These are phyloP conservation scores for Xylaria hypoxylon DNA, from an alignment of 2,329 filamentous ascomycete species.

Conservation along the genomic window DNA sequence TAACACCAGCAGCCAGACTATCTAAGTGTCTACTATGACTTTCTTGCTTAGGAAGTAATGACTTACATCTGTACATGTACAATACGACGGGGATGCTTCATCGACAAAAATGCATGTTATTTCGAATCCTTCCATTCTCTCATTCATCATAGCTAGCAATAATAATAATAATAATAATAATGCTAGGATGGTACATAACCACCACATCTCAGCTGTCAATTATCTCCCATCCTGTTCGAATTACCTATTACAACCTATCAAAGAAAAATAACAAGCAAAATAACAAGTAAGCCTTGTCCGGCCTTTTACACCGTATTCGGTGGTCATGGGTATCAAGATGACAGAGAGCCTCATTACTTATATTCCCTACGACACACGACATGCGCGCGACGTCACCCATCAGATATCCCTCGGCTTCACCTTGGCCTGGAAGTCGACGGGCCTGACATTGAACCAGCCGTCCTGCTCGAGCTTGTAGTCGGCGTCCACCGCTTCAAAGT, in stretches of 20 bases:
- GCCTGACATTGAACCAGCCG: slow-evolving; percentile 65
- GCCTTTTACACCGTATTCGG: slow-evolving; percentile 5
- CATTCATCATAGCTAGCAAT: too few relatives aligned
- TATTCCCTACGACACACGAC: neutral
- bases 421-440: slow-evolving; percentile 59
- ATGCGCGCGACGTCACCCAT: neutral
- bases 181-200: too few relatives aligned
- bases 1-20: too few relatives aligned
- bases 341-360: slow-evolving; percentile 4
- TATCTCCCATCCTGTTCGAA: neutral
- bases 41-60: too few relatives aligned
- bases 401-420: slow-evolving; percentile 54
- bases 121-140: too few relatives aligned
- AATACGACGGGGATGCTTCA: too few relatives aligned
- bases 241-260: slow-evolving; percentile 14
- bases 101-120: too few relatives aligned
- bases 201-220: neutral
- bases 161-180: too few relatives aligned
- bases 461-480: slow-evolving; percentile 58
- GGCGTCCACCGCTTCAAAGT: slow-evolving; percentile 59
- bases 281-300: neutral
- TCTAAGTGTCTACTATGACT: too few relatives aligned
- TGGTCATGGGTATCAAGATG: slow-evolving; percentile 30
- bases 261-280: neutral
- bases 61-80: too few relatives aligned